A percentile compares a stretch with the other conserved stretches of the same genome.
Conservation (phyloP, 331 rosid genomes). For the Malus hybrid region DNA sequence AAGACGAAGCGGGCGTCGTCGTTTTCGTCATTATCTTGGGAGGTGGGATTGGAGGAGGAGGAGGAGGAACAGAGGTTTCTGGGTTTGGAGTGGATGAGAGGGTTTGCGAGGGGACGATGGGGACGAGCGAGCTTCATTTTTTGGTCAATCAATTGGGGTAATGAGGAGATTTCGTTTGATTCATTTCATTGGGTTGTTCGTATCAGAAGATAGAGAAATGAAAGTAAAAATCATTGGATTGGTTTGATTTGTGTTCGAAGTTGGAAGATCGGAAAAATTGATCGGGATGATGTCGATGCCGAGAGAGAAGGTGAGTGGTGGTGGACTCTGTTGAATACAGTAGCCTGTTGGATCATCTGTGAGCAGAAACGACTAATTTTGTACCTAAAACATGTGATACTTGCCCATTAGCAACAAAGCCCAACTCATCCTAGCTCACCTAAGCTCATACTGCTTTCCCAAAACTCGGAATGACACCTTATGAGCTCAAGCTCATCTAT, state of each 20-base stretch:
- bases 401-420: no score
- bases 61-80: conserved; percentile 14
- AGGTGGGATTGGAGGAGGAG: conserved; percentile 3
- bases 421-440: no score
- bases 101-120: conserved; percentile 13
- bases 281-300: not conserved
- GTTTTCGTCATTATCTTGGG: conserved; percentile 27
- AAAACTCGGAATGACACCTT: no score
- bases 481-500: no score
- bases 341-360: not conserved
- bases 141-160: no score
- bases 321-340: not conserved
- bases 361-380: not conserved
- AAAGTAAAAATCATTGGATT: not conserved
- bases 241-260: not conserved
- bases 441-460: no score
- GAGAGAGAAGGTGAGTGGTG: not conserved
- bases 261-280: not conserved
- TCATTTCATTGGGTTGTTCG: not conserved
- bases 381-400: no score
- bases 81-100: conserved; percentile 5
- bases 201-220: not conserved
- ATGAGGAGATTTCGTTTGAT: no score
- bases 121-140: conserved; percentile 31
- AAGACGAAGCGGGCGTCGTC: conserved; percentile 50